Evolutionary conservation across 345 rosid species (phyloP).

Genomic region (Firmiana major): DNA sequence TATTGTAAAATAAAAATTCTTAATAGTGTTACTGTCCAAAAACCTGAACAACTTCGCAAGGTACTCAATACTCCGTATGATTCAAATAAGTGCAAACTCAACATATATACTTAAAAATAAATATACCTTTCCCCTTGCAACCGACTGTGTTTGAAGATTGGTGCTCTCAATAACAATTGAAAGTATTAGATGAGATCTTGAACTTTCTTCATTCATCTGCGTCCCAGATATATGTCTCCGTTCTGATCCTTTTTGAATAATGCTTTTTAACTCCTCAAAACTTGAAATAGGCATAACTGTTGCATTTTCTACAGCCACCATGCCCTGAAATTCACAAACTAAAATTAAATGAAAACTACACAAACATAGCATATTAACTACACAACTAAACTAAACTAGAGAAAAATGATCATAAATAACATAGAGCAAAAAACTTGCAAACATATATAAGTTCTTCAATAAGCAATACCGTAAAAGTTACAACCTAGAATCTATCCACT

Average conservation of each 20-base stretch:
- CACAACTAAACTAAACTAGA: not conserved
- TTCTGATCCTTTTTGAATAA: conserved; percentile 78
- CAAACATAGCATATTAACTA: not conserved
- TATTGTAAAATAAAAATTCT: not conserved
- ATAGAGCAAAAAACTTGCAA: not conserved
- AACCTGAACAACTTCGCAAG: not conserved
- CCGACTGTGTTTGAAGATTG: conserved; percentile 88
- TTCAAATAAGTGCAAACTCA: not conserved
- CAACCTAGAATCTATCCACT: not conserved
- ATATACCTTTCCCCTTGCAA: conserved; percentile 88
- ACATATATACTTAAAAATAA: not conserved
- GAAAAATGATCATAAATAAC: not conserved
- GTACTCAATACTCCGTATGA: not conserved
- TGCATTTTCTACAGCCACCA: conserved; percentile 87
- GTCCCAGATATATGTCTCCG: conserved; percentile 83
- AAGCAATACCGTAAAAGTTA: not conserved
- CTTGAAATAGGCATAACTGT: conserved; percentile 67
- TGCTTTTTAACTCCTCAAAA: conserved; percentile 60
- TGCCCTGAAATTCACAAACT: conserved; percentile 56
- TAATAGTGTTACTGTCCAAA: not conserved
- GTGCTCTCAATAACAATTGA: conserved; percentile 88
- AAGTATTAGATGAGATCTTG: conserved; percentile 90
- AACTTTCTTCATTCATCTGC: conserved; percentile 94
- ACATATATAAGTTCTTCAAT: not conserved
- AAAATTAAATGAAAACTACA: not conserved